phyloP scores from a whole-genome alignment of 2,329 filamentous ascomycete genomes.

The Colletotrichum liaoningense region DNA sequence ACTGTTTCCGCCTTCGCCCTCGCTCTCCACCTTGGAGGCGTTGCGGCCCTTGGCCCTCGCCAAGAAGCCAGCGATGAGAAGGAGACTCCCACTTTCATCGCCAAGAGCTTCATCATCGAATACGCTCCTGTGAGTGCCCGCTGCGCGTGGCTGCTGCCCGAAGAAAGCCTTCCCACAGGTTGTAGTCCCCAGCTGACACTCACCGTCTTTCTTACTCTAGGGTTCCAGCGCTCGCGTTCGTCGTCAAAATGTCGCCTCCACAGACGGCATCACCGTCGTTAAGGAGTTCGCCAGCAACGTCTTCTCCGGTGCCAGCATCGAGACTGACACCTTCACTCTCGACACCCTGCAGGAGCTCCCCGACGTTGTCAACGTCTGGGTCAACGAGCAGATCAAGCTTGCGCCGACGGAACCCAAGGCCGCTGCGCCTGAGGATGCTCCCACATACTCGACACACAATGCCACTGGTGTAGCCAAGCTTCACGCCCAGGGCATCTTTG shows the following conservation, averaged over 20 bases:
- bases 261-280: conserved; percentile 38
- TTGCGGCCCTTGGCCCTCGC: conserved; percentile 12
- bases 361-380: conserved; percentile 51
- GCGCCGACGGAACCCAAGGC: conserved; percentile 29
- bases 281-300: conserved; percentile 42
- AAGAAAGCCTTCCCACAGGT: conserved; percentile 2
- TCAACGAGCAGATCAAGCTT: conserved; percentile 39
- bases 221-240: conserved; percentile 29
- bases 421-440: conserved; percentile 23
- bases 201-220: background rate
- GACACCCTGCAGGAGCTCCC: conserved; percentile 47
- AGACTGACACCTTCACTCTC: conserved; percentile 42
- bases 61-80: conserved; percentile 3
- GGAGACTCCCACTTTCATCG: conserved; percentile 10
- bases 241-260: conserved; percentile 38
- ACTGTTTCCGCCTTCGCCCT: conserved; percentile 30
- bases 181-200: conserved; percentile 19
- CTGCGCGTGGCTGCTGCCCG: conserved; percentile 23
- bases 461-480: conserved; percentile 53
- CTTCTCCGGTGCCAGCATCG: conserved; percentile 44
- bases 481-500: conserved; percentile 49
- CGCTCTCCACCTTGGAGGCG: conserved; percentile 30
- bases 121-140: conserved; percentile 37
- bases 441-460: conserved; percentile 47
- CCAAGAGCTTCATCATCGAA: conserved; percentile 40